Evolutionary conservation across 805 yeast genomes (phyloP), one percentile per base, ranked within the genome.

Genomic region (Yarrowia hollandica): DNA sequence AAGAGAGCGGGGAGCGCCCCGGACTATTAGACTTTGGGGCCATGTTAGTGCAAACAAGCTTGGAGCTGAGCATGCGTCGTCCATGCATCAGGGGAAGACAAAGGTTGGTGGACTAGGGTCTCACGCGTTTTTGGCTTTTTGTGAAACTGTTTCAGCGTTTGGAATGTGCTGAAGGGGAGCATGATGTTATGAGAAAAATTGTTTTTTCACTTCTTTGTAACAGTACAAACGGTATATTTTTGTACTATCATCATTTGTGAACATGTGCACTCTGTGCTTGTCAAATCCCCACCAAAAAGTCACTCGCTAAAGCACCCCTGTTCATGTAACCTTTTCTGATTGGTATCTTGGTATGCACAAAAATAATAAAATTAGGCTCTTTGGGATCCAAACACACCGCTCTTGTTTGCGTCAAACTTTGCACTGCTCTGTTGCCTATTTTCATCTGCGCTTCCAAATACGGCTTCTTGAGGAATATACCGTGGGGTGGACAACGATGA

Each of bases 281-380:
- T n/a, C n/a, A n/a, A n/a, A n/a, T n/a, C 26, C 26, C 42, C 42
- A 22, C 42, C 37, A 33, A 9, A 14, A n/a, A n/a, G n/a, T n/a
- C 37, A 41, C 30, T 39, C 48, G 48, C 48, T 41, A 41, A 41
- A 41, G 48, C 48, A 41, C 48, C 48, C 34, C 48, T 41, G 48
- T 33, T 41, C 33, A 16, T 41, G 33, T 23, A 39, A 39, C 33
- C 48, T 41, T 26, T 41, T 41, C 23, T 41, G 33, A 38, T 41
- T 18, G 48, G 48, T 25, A 41, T 41, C 33, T 41, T 25, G 48
- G 33, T 26, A 41, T 41, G 48, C 48, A 41, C 30, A 41, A 11
- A 4, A 5, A 14, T 16, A 16, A 26, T 25, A 25, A 26, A 26
- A 26, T 41, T 41, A 41, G 48, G 21, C 48, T 41, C 48, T 41